Evolutionary conservation across 768 basidiomycete genomes (phyloP).

Genomic region (Ephemerocybe angulata): DNA sequence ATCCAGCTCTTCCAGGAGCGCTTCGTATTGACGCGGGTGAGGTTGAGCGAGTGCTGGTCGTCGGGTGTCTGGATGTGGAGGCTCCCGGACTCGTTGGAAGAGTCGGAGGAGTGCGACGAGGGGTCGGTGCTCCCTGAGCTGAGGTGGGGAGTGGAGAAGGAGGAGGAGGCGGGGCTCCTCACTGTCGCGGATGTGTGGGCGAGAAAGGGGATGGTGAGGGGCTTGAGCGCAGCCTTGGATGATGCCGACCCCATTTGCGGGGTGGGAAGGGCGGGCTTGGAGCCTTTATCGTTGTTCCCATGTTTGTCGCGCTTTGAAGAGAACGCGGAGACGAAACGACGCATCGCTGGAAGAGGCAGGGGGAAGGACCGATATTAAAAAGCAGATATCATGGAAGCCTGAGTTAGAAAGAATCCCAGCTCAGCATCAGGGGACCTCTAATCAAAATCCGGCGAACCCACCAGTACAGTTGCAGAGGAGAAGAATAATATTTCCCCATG

Average conservation of each 20-base stretch:
- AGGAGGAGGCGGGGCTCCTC: constrained; percentile 17
- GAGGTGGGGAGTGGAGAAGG: constrained; percentile 29
- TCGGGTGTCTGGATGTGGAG: constrained; percentile 57
- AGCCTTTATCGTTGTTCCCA: constrained; percentile 14
- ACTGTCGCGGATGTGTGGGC: constrained; percentile 7
- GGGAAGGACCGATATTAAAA: constrained; percentile 11
- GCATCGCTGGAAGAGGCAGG: constrained; percentile 39
- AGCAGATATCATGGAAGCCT: background rate
- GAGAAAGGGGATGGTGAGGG: constrained; percentile 11
- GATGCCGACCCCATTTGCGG: background rate
- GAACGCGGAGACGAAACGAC: constrained; percentile 62
- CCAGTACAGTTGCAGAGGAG: no score
- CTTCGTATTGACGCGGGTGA: constrained; percentile 36
- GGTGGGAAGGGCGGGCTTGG: constrained; percentile 2
- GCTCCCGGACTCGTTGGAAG: constrained; percentile 59
- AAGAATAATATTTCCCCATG: no score
- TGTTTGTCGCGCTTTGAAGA: constrained; percentile 41
- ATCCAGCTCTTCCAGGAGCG: constrained; percentile 57
- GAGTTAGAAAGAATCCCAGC: background rate
- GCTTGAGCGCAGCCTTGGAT: constrained; percentile 13
- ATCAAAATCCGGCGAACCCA: no score
- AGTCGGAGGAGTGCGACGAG: constrained; percentile 47
- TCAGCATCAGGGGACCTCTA: no score
- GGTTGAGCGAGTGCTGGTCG: constrained; percentile 41
- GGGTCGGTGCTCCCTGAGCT: constrained; percentile 32